A percentile compares a stretch with the other conserved stretches of the same genome.
phyloP scores from a whole-genome alignment of 2,329 filamentous ascomycete genomes.

The Akanthomyces muscarius region DNA sequence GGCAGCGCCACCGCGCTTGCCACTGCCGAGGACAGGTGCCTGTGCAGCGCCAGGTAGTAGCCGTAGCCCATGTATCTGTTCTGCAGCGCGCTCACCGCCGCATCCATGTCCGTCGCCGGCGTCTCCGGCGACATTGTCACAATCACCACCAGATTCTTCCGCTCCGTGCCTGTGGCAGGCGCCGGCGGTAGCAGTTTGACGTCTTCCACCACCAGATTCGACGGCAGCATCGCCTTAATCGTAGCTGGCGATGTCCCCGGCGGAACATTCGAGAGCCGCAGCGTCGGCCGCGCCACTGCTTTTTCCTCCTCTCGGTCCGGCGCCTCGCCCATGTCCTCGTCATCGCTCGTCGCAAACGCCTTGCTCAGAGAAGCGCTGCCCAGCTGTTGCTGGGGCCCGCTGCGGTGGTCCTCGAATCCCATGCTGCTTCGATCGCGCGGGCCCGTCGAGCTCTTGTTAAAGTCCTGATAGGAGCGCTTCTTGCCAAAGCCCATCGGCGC shows the following conservation, averaged over 20 bases:
- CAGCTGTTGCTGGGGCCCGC: conserved; percentile 37
- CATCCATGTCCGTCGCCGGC: conserved; percentile 77
- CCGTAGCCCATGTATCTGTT: conserved; percentile 83
- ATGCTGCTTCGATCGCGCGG: conserved; percentile 28
- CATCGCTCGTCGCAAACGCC: conserved; percentile 67
- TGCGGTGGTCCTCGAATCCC: conserved; percentile 37
- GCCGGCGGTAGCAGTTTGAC: conserved; percentile 64
- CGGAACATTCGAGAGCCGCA: conserved; percentile 58
- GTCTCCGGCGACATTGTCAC: conserved; percentile 78
- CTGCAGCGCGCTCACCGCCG: conserved; percentile 70
- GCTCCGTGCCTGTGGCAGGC: conserved; percentile 50
- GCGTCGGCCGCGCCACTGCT: conserved; percentile 57
- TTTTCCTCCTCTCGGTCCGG: conserved; percentile 49
- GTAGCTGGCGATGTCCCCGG: conserved; percentile 56
- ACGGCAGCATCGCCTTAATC: conserved; percentile 56
- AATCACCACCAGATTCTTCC: conserved; percentile 72
- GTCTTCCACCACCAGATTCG: conserved; percentile 62
- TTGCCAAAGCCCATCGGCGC: conserved; percentile 45
- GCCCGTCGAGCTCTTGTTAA: conserved; percentile 30
- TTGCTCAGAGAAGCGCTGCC: conserved; percentile 48
- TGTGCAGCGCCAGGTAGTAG: conserved; percentile 73
- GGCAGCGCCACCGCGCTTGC: conserved; percentile 40
- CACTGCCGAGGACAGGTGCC: conserved; percentile 76
- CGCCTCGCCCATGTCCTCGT: conserved; percentile 47
- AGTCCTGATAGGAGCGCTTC: conserved; percentile 49